Percentiles rank a stretch among this genome's conserved stretches.
Conservation (phyloP, 441 rosid species). For the Arabidopsis hybrid region DNA sequence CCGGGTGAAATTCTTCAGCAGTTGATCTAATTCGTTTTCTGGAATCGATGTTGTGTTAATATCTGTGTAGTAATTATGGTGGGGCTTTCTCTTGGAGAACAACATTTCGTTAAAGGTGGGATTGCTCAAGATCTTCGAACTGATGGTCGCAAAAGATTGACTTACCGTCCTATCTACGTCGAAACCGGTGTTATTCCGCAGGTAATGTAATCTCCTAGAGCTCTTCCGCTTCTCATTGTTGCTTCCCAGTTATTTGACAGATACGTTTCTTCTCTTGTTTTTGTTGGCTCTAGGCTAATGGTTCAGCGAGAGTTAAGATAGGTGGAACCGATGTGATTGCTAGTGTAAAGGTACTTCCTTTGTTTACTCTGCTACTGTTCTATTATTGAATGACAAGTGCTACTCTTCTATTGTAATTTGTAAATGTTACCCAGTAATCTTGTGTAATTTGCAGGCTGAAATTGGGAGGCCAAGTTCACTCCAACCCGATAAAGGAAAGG, state of each 20-base stretch:
- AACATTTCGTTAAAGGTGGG: slow-evolving; percentile 73
- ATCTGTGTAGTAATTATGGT: slow-evolving; percentile 62
- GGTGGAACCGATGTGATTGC: slow-evolving; percentile 92
- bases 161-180: slow-evolving; percentile 68
- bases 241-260: not conserved
- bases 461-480: slow-evolving; percentile 81
- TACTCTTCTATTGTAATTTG: slow-evolving; percentile 2
- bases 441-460: slow-evolving; percentile 66
- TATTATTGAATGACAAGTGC: not conserved
- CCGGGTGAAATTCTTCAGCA: slow-evolving; percentile 6
- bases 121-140: slow-evolving; percentile 80
- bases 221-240: not conserved
- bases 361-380: not conserved
- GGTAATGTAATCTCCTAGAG: slow-evolving; percentile 47
- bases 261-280: slow-evolving; percentile 21
- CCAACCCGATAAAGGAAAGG: slow-evolving; percentile 82
- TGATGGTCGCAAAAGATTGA: slow-evolving; percentile 77
- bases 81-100: slow-evolving; percentile 78
- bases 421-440: not conserved
- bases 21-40: not conserved
- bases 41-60: not conserved
- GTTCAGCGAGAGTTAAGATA: slow-evolving; percentile 77
- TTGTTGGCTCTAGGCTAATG: slow-evolving; percentile 68
- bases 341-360: slow-evolving; percentile 75
- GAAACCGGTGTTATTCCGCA: slow-evolving; percentile 88